Conservation (phyloP, 306 rosid species). For the Glycyrrhiza uralensis region DNA sequence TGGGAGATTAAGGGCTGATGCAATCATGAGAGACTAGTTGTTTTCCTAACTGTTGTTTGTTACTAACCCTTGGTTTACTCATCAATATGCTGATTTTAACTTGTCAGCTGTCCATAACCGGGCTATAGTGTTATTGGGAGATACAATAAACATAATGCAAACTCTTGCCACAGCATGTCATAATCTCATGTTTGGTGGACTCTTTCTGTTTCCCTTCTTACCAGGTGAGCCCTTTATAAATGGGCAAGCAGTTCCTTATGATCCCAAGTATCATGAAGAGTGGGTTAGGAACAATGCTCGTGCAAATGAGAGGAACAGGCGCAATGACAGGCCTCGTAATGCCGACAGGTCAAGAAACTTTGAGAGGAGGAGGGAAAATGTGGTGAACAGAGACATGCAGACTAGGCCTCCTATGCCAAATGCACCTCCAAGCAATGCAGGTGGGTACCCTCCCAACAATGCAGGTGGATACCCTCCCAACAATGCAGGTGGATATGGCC, state of each 20-base stretch:
- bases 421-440: constrained; percentile 26
- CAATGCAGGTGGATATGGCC: constrained; percentile 1
- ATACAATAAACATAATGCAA: not conserved
- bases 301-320: constrained; percentile 93
- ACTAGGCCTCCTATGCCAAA: constrained; percentile 47
- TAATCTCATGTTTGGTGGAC: not conserved
- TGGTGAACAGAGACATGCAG: constrained; percentile 61
- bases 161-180: not conserved
- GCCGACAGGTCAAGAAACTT: constrained; percentile 83
- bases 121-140: not conserved
- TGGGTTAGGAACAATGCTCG: constrained; percentile 89
- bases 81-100: not conserved
- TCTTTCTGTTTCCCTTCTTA: constrained; percentile 12
- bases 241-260: constrained; percentile 92
- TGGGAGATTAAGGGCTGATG: not conserved
- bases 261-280: constrained; percentile 86
- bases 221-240: constrained; percentile 94
- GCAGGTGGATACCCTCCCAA: constrained; percentile 26
- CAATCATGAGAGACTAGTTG: not conserved
- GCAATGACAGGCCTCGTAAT: constrained; percentile 86
- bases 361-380: constrained; percentile 81
- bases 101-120: not conserved
- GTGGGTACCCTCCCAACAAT: constrained; percentile 26
- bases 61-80: not conserved
- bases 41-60: not conserved